Evolutionary conservation across 306 rosid species (phyloP).

Genomic region (Malus orientalis): DNA sequence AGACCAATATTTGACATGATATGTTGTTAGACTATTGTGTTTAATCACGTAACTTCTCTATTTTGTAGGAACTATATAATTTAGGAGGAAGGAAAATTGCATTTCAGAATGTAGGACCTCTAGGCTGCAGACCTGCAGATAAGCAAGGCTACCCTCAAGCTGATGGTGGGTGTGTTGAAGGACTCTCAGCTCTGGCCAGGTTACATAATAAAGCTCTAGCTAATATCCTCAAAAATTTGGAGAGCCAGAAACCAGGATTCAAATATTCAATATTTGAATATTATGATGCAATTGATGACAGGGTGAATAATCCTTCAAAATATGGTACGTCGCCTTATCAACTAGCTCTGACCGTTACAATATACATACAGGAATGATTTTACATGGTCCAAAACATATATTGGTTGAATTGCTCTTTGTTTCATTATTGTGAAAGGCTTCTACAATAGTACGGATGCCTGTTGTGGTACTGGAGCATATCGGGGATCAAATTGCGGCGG

Average conservation of each 20-base stretch:
- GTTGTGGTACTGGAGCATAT: too few species aligned
- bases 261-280: slow-evolving; percentile 29
- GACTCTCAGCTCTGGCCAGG: slow-evolving; percentile 8
- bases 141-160: background rate
- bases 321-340: slow-evolving; percentile 28
- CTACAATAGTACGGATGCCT: background rate
- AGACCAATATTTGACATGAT: too few species aligned
- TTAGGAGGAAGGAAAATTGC: slow-evolving; percentile 51
- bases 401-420: too few species aligned
- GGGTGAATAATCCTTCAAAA: slow-evolving; percentile 33
- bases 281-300: background rate
- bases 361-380: too few species aligned
- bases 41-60: background rate
- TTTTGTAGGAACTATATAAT: slow-evolving; percentile 29
- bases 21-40: too few species aligned
- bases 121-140: slow-evolving; percentile 28
- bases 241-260: slow-evolving; percentile 34
- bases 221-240: slow-evolving; percentile 20
- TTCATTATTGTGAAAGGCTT: background rate
- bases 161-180: background rate
- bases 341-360: too few species aligned
- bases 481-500: background rate
- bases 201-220: slow-evolving; percentile 31
- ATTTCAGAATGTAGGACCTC: slow-evolving; percentile 17
- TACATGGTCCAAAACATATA: too few species aligned